Percentiles rank a stretch among this genome's conserved stretches.
These are phyloP conservation scores for Prunus mongolica DNA, from an alignment of 306 rosid genomes.

Conservation along the genomic window DNA sequence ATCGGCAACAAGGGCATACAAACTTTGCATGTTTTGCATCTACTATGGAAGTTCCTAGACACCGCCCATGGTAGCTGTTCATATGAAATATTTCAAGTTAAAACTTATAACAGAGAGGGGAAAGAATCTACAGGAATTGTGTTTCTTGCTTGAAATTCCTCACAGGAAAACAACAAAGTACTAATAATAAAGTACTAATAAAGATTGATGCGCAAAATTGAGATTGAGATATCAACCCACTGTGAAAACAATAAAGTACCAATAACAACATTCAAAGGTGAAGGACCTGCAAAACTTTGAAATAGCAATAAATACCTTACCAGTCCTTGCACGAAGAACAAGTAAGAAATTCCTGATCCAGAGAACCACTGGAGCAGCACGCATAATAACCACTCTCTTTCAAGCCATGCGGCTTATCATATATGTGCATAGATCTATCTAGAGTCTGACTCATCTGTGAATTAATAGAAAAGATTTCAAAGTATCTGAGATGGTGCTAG, in stretches of 20 bases:
- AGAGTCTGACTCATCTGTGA: conserved; percentile 60
- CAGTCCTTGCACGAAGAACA: conserved; percentile 77
- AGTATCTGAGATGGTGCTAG: not conserved
- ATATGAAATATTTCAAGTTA: conserved; percentile 23
- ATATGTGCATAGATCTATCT: conserved; percentile 59
- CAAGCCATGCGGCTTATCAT: conserved; percentile 34
- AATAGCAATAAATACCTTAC: conserved; percentile 45
- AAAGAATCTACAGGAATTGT: not conserved
- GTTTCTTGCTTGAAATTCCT: conserved; percentile 4
- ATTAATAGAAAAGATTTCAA: conserved; percentile 16
- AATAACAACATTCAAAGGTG: not conserved
- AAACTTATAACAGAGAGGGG: not conserved
- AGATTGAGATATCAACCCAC: conserved; percentile 15
- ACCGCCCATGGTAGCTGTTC: conserved; percentile 76
- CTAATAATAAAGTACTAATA: too few relatives aligned
- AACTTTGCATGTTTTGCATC: conserved; percentile 27
- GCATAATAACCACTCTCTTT: conserved; percentile 37
- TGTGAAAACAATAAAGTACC: conserved; percentile 5
- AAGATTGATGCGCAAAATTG: conserved; percentile 6
- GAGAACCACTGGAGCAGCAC: conserved; percentile 46
- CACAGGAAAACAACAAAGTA: not conserved
- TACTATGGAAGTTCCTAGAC: conserved; percentile 44
- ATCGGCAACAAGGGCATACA: conserved; percentile 56
- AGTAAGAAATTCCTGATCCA: conserved; percentile 45
- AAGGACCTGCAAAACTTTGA: not conserved